Conservation (phyloP, 2,329 filamentous ascomycete genomes). For the Knufia fluminis region DNA sequence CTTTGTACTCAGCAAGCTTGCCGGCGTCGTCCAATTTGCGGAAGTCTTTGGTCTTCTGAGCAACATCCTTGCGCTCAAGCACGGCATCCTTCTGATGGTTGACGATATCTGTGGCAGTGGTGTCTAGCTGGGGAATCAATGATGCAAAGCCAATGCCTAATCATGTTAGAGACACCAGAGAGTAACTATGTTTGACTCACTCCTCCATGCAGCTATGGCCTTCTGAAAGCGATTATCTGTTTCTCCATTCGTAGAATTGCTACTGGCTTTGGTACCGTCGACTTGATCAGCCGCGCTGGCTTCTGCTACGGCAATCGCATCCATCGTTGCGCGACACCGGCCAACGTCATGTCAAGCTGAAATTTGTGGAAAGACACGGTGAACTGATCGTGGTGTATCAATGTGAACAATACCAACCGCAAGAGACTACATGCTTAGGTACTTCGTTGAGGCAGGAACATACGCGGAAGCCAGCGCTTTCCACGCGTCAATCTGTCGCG, state of each 20-base stretch:
- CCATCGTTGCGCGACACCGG: constrained; percentile 27
- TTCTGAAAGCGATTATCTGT: constrained; percentile 90
- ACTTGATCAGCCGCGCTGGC: constrained; percentile 28
- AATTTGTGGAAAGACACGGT: background rate
- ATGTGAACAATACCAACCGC: no score
- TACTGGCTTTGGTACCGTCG: constrained; percentile 23
- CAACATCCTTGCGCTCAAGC: constrained; percentile 88
- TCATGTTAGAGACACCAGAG: constrained; percentile 6
- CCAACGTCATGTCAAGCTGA: background rate
- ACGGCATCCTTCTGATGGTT: constrained; percentile 90
- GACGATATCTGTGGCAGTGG: constrained; percentile 90
- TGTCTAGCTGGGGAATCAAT: constrained; percentile 77
- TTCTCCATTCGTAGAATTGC: constrained; percentile 32
- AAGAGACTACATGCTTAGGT: no score
- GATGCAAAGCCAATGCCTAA: constrained; percentile 77
- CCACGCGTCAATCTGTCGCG: background rate
- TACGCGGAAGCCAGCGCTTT: background rate
- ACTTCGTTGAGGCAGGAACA: background rate
- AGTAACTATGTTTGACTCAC: constrained; percentile 41
- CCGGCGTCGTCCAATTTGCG: constrained; percentile 81
- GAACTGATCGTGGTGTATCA: no score
- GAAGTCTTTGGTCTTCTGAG: constrained; percentile 99
- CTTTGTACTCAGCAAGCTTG: constrained; percentile 83
- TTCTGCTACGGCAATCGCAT: constrained; percentile 35
- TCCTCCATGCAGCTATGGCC: constrained; percentile 92